A percentile compares a stretch with the other conserved stretches of the same genome.
These are phyloP conservation scores for Aureobasidium lini DNA, from an alignment of 2,329 filamentous ascomycete species.

Conservation along the genomic window DNA sequence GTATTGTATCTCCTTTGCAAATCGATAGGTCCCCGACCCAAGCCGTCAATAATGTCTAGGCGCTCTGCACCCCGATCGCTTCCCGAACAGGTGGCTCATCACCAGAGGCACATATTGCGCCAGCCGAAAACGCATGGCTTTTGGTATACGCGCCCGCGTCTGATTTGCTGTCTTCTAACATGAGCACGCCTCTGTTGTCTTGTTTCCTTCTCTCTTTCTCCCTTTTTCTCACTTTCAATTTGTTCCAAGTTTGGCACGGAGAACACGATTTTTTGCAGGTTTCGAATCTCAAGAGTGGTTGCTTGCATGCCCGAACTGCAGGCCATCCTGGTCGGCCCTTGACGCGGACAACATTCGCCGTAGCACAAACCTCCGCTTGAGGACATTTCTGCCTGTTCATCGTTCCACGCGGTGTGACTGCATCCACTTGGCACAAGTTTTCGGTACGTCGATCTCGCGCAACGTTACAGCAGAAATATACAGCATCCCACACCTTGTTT, in stretches of 20 bases:
- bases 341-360: not conserved
- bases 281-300: not conserved
- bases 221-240: not conserved
- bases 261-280: not conserved
- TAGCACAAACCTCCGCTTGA: slow-evolving; percentile 8
- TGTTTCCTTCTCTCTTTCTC: slow-evolving; percentile 1
- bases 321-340: slow-evolving; percentile 12
- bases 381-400: slow-evolving; percentile 10
- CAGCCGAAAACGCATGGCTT: slow-evolving; percentile 11
- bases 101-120: slow-evolving; percentile 9
- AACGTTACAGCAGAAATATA: slow-evolving; percentile 12
- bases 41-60: slow-evolving; percentile 12
- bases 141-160: slow-evolving; percentile 10
- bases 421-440: slow-evolving; percentile 25
- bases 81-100: slow-evolving; percentile 11
- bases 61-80: slow-evolving; percentile 10
- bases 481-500: slow-evolving; percentile 7
- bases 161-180: slow-evolving; percentile 9
- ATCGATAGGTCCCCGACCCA: not conserved
- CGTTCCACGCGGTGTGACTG: slow-evolving; percentile 14
- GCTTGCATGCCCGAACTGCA: slow-evolving; percentile 12
- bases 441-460: slow-evolving; percentile 23
- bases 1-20: slow-evolving; percentile 1
- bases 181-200: slow-evolving; percentile 1
- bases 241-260: not conserved